phyloP scores from a whole-genome alignment of 768 basidiomycete species.

The Hirschioporus abietinus region DNA sequence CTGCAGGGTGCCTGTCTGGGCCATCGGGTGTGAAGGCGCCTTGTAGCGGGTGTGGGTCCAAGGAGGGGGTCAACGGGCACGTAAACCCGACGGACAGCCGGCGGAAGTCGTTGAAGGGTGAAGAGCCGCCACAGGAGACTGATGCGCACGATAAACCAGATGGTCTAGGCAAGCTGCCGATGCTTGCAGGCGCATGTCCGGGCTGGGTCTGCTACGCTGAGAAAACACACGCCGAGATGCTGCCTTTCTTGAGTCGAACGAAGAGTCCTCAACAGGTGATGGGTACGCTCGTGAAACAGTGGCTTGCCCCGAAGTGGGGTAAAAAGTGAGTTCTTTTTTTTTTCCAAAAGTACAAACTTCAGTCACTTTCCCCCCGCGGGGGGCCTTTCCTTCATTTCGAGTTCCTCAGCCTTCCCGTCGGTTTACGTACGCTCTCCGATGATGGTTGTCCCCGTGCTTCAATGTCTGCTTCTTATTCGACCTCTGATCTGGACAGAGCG shows the following conservation, averaged over 20 bases:
- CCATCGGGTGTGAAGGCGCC: background rate
- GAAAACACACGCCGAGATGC: slow-evolving; percentile 91
- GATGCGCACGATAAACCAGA: slow-evolving; percentile 2
- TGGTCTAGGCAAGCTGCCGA: slow-evolving; percentile 50
- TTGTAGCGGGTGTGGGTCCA: slow-evolving; percentile 12
- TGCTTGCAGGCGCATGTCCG: slow-evolving; percentile 94
- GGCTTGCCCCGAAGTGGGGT: slow-evolving; percentile 66
- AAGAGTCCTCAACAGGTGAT: slow-evolving; percentile 94
- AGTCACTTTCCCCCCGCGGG: no score
- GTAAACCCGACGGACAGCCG: background rate
- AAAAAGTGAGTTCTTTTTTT: slow-evolving; percentile 52
- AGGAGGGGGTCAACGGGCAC: slow-evolving; percentile 11
- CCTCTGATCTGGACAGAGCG: background rate
- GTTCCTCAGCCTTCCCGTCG: background rate
- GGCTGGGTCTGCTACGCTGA: slow-evolving; percentile 99
- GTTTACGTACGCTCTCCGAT: background rate
- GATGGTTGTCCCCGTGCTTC: no score
- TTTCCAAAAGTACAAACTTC: no score
- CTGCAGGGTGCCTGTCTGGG: background rate
- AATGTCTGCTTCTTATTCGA: no score
- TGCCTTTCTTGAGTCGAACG: slow-evolving; percentile 82
- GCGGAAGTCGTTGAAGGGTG: background rate
- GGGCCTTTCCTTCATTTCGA: no score
- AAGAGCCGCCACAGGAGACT: background rate
- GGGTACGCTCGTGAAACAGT: slow-evolving; percentile 89